phyloP scores from a whole-genome alignment of 73 alveolate species.

The Halteria grandinella region DNA sequence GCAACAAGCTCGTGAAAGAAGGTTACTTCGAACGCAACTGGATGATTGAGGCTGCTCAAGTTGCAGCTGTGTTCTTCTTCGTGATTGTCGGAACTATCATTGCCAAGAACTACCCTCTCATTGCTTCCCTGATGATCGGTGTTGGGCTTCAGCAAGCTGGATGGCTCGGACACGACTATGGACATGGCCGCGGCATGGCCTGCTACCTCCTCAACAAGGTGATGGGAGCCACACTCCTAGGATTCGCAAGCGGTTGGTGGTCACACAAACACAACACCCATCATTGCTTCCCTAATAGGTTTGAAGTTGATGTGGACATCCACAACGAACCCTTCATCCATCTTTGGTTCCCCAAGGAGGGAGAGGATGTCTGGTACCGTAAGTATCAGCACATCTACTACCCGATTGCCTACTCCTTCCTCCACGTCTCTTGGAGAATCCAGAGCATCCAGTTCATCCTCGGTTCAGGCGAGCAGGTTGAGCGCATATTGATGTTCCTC shows the following conservation, averaged over 20 bases:
- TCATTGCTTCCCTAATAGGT: constrained; percentile 30
- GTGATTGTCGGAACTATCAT: constrained; percentile 24
- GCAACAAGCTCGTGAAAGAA: constrained; percentile 4
- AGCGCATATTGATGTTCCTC: no score
- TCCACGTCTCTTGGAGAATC: background rate
- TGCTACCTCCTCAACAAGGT: constrained; percentile 19
- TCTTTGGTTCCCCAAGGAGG: constrained; percentile 35
- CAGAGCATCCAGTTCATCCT: constrained; percentile 2
- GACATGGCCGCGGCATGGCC: constrained; percentile 37
- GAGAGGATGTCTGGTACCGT: constrained; percentile 36
- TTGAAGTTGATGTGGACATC: constrained; percentile 45
- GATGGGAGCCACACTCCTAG: no score
- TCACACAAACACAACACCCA: constrained; percentile 53
- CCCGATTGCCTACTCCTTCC: no score
- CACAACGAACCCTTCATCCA: constrained; percentile 39
- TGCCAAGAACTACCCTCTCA: constrained; percentile 28
- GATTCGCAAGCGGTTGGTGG: no score
- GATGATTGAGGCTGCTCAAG: constrained; percentile 19
- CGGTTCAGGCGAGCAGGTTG: no score
- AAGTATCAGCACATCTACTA: background rate
- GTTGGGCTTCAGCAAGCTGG: no score
- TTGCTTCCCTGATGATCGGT: no score
- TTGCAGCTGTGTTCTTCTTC: constrained; percentile 11
- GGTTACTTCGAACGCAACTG: constrained; percentile 44
- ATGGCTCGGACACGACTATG: constrained; percentile 50